Conservation (phyloP, 2,329 filamentous ascomycete genomes). For the Fusarium sp. region DNA sequence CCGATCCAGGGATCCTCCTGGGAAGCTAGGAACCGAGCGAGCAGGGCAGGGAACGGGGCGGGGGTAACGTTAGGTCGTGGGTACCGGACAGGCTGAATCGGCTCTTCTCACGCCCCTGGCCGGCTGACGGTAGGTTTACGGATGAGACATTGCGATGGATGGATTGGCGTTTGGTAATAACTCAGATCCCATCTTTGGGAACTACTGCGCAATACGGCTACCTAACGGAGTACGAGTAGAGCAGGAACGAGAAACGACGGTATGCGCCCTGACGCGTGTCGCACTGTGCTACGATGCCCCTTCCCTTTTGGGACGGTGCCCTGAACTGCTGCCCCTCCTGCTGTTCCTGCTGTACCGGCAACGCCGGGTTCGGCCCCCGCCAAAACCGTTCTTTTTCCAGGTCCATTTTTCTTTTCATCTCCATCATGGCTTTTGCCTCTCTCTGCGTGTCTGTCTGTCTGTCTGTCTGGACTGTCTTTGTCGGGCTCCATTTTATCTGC, state of each 20-base stretch:
- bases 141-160: constrained; percentile 34
- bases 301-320: not conserved
- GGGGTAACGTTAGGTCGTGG: not conserved
- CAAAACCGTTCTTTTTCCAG: constrained; percentile 4
- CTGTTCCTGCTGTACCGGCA: not conserved
- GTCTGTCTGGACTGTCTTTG: not conserved
- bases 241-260: not conserved
- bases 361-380: not conserved
- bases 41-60: constrained; percentile 14
- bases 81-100: not conserved
- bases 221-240: not conserved
- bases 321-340: not conserved
- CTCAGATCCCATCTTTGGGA: constrained; percentile 17
- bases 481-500: constrained; percentile 6
- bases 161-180: constrained; percentile 21
- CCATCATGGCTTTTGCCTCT: not conserved
- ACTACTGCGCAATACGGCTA: not conserved
- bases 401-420: not conserved
- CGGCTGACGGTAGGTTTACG: constrained; percentile 8
- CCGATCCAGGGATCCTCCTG: constrained; percentile 30
- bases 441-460: not conserved
- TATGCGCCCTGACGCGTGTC: not conserved
- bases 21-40: constrained; percentile 28
- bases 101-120: constrained; percentile 9
- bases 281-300: not conserved